Evolutionary conservation across 2,329 filamentous ascomycete genomes (phyloP).

Genomic region (Hymenoscyphus fructigenus): DNA sequence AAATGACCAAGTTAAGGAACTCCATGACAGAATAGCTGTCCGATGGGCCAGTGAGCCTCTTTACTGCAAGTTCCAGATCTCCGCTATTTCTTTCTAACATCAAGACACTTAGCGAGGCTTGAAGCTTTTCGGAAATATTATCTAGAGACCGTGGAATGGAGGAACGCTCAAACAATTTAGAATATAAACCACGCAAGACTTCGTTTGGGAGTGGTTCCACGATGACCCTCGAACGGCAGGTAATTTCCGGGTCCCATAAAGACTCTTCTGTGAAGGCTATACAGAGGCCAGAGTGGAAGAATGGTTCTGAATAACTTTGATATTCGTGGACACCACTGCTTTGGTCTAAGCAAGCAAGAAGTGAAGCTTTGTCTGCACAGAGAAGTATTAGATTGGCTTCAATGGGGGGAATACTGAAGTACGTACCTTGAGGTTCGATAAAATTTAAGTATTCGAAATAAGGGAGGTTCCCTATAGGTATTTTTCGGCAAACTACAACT

Average conservation of each 20-base stretch:
- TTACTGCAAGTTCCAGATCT: background rate
- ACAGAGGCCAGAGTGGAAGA: background rate
- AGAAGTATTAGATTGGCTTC: background rate
- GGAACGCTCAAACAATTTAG: background rate
- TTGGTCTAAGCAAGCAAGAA: background rate
- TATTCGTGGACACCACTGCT: background rate
- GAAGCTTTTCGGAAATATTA: background rate
- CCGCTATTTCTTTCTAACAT: background rate
- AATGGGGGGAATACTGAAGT: background rate
- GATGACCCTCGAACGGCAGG: background rate
- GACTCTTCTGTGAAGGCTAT: background rate
- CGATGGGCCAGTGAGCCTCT: background rate
- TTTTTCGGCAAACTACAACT: no score
- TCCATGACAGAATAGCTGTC: background rate
- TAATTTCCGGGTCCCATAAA: background rate
- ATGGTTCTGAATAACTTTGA: background rate
- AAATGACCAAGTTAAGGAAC: background rate
- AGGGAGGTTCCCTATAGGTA: background rate
- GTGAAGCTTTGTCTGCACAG: background rate
- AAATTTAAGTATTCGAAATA: background rate
- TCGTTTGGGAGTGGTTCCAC: background rate
- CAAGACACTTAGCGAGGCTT: background rate
- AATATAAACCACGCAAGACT: background rate
- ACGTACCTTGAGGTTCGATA: background rate
- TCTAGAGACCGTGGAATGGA: background rate